A percentile compares a stretch with the other conserved stretches of the same genome.
Conservation (phyloP, 176 grass and related monocot genomes). For the Oryza longistaminata region DNA sequence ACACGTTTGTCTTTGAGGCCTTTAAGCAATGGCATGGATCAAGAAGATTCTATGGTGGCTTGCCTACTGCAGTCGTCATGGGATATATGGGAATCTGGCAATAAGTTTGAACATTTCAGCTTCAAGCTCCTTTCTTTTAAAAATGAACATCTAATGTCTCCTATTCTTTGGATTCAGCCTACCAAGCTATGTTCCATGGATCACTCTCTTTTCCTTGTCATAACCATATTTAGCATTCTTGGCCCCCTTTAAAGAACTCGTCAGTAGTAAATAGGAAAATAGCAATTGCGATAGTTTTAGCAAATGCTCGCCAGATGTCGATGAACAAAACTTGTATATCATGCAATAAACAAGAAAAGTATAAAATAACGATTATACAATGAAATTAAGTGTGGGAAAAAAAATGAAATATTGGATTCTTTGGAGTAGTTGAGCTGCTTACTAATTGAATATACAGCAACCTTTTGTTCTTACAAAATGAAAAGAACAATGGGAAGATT, state of each 20-base stretch:
- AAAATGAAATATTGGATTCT: background rate
- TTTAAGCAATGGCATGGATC: background rate
- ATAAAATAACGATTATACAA: background rate
- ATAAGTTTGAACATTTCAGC: background rate
- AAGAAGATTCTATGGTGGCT: background rate
- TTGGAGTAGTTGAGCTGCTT: background rate
- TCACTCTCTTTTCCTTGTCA: background rate
- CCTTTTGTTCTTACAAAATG: background rate
- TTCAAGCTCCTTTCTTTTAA: background rate
- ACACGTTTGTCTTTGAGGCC: background rate
- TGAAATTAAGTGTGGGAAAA: background rate
- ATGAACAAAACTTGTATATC: background rate
- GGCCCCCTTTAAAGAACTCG: background rate
- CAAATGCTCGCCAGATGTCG: background rate
- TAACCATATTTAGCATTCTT: background rate
- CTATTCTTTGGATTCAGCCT: background rate
- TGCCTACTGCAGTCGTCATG: background rate
- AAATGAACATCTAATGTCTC: background rate
- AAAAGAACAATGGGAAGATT: background rate
- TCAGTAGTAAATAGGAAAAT: background rate
- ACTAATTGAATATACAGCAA: background rate
- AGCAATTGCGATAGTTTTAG: background rate
- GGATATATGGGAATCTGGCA: background rate
- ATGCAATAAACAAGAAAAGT: background rate
- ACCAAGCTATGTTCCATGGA: background rate